phyloP scores from a whole-genome alignment of 257 asterid species.

The Solanum infundibuliforme region DNA sequence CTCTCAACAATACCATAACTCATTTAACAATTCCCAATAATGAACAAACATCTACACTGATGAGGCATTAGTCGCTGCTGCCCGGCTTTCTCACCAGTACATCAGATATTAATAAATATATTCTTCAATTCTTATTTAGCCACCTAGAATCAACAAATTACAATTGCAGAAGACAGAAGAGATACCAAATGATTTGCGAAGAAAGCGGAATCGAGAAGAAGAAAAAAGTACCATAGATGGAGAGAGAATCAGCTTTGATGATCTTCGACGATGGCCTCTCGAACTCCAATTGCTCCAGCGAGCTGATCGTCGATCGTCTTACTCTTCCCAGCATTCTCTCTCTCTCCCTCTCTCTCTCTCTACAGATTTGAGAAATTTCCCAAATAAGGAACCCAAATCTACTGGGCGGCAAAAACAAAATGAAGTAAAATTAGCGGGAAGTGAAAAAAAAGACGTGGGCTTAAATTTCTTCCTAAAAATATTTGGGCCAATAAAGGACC shows the following conservation, averaged over 20 bases:
- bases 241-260: conserved; percentile 64
- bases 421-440: not conserved
- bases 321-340: conserved; percentile 49
- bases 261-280: conserved; percentile 51
- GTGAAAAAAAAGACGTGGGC: not conserved
- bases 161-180: not conserved
- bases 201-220: not conserved
- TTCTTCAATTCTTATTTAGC: not conserved
- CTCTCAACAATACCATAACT: not conserved
- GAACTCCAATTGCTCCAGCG: conserved; percentile 52
- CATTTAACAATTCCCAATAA: not conserved
- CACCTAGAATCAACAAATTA: not conserved
- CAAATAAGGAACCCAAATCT: not conserved
- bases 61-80: not conserved
- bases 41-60: not conserved
- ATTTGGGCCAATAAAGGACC: not conserved
- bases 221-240: conserved; percentile 48
- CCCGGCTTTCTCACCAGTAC: not conserved
- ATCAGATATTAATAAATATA: not conserved
- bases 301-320: conserved; percentile 42
- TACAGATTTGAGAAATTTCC: not conserved
- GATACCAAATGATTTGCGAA: not conserved
- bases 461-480: not conserved
- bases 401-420: not conserved
- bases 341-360: not conserved